Evolutionary conservation across 306 rosid species (phyloP), one percentile per base, ranked within the genome.

Genomic region (Citrullus mucosospermus): DNA sequence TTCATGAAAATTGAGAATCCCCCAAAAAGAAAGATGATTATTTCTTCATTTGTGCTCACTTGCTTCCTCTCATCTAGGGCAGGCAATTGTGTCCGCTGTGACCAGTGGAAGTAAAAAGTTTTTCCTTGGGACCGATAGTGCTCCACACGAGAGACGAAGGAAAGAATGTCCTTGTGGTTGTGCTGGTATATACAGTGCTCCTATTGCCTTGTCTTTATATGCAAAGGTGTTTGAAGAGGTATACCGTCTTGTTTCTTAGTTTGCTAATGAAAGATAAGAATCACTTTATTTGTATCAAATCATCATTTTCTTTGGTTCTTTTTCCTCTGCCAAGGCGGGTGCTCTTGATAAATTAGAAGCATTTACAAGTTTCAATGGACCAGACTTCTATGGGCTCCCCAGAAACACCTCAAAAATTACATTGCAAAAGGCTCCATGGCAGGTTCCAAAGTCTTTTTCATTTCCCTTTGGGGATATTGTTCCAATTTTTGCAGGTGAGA

Each of bases 171-270:
- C 93, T 36, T 94, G 98, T 82, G 96, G 98, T 30, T 90, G 98
- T 86, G 96, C 97, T 65, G 98, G 98, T 81, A 87, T 92, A 85
- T 92, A 83, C 90, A 92, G 86, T 71, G 89, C 96, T 76, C 93
- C 89, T 17, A 93, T 94, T 60, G 96, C 98, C 78, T 78, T 94
- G 65, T 89, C 98, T 68, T 77, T 90, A 57, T 94, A 94, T 62
- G 94, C 97, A 44, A 93, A 91, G 81, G 90, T 91, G 82, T 93
- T 93, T 83, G 98, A 93, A 83, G 98, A 91, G 97, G 98, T 93
- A 85, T 70, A 44, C 39, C 12, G 39, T 69, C 9, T 44, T 68
- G 16, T 68, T 44, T 70, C 39, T 3, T 20, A 12, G 6, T 70
- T 13, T 22, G 76, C 38, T 46, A 44, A 43, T 25, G 1, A 25